These are phyloP conservation scores for Albugo laibachii DNA, from an alignment of 352 stramenopile species.

Conservation along the genomic window DNA sequence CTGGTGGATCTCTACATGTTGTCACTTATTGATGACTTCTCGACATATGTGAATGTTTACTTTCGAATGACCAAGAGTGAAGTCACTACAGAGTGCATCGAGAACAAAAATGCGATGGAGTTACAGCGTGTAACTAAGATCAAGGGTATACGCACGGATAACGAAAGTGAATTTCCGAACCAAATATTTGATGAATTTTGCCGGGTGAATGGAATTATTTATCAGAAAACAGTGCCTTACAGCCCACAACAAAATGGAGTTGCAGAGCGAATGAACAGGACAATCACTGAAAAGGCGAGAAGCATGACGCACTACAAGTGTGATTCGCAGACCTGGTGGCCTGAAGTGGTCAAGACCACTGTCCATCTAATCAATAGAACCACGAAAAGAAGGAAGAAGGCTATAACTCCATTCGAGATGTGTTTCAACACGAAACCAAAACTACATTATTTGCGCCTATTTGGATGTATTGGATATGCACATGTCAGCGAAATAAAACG, in stretches of 20 bases:
- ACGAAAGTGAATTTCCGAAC: conserved; percentile 12
- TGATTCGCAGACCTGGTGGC: conserved; percentile 5
- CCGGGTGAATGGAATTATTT: conserved; percentile 7
- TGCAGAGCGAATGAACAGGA: conserved; percentile 10
- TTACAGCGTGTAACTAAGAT: conserved; percentile 7
- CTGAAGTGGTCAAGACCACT: conserved; percentile 8
- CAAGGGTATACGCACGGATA: conserved; percentile 13
- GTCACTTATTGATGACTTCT: conserved; percentile 8
- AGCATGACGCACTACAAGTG: conserved; percentile 5
- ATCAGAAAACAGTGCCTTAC: conserved; percentile 10
- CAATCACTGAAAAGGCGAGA: conserved; percentile 3
- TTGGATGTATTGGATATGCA: conserved; percentile 3
- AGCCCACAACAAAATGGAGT: conserved; percentile 12
- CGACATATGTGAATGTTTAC: conserved; percentile 7
- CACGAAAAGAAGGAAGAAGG: too few species aligned
- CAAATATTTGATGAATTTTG: conserved; percentile 5
- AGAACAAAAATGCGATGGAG: conserved; percentile 6
- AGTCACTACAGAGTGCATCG: conserved; percentile 1
- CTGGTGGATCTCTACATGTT: conserved; percentile 5
- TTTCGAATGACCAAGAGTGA: conserved; percentile 10
- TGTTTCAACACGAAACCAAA: conserved; percentile 3
- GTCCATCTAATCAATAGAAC: conserved; percentile 13
- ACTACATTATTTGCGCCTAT: conserved; percentile 1
- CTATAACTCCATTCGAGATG: conserved; percentile 10
- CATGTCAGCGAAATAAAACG: conserved; percentile 2